Conservation (phyloP, 805 yeast species). For the Candida germanica region DNA sequence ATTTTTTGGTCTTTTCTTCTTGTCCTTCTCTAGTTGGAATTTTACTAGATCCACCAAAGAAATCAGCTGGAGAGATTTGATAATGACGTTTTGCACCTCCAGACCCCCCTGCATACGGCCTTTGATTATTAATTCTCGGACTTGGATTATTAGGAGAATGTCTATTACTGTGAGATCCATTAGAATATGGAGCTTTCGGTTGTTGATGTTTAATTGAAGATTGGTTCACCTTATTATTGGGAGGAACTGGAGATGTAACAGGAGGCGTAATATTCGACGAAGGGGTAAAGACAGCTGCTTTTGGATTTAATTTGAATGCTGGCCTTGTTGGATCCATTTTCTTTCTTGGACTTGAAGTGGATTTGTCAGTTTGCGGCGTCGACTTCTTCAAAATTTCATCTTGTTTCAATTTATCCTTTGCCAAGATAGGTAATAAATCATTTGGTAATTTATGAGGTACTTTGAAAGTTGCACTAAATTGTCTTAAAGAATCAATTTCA, state of each 20-base stretch:
- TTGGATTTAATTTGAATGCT: constrained; percentile 67
- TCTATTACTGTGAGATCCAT: constrained; percentile 10
- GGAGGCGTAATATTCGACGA: constrained; percentile 13
- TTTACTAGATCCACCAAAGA: constrained; percentile 38
- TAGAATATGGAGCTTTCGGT: constrained; percentile 5
- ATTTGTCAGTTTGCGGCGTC: constrained; percentile 14
- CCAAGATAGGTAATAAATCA: constrained; percentile 65
- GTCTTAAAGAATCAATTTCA: constrained; percentile 67
- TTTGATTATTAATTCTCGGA: constrained; percentile 29
- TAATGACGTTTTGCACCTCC: constrained; percentile 29
- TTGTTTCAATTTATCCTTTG: constrained; percentile 66
- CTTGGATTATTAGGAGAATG: constrained; percentile 28
- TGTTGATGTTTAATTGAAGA: constrained; percentile 19
- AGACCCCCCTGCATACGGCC: constrained; percentile 27
- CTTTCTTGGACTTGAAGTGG: constrained; percentile 27
- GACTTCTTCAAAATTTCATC: constrained; percentile 52
- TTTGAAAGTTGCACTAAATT: constrained; percentile 79
- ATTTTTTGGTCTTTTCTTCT: constrained; percentile 30
- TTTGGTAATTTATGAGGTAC: constrained; percentile 59
- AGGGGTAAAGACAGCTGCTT: constrained; percentile 66
- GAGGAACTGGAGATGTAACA: constrained; percentile 20
- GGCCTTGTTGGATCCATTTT: constrained; percentile 57
- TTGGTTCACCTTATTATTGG: constrained; percentile 16
- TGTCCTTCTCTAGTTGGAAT: constrained; percentile 39
- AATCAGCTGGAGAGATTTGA: constrained; percentile 40